A percentile compares a stretch with the other conserved stretches of the same genome.
These are phyloP conservation scores for Rubia balearica DNA, from an alignment of 305 asterid species.

Conservation along the genomic window DNA sequence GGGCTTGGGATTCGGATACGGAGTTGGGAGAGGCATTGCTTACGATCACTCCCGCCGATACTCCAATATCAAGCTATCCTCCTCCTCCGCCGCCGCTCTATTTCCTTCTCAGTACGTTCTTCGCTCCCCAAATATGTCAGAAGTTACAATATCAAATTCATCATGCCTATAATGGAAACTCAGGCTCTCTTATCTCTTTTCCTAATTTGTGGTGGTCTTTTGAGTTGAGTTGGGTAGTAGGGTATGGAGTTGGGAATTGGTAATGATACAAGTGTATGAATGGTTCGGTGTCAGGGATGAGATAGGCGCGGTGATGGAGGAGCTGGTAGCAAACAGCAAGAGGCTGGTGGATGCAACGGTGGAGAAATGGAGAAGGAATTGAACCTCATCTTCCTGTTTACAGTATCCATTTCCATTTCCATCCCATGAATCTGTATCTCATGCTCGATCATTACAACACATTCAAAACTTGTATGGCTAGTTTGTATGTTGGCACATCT, in stretches of 20 bases:
- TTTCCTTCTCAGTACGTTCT: constrained; percentile 45
- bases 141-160: background rate
- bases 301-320: constrained; percentile 27
- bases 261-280: background rate
- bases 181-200: too few species aligned
- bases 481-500: too few species aligned
- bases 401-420: background rate
- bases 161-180: too few species aligned
- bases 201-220: fast-evolving
- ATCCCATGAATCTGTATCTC: background rate
- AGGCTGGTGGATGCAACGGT: constrained; percentile 33
- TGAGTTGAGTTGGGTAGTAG: too few species aligned
- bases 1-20: constrained; percentile 93
- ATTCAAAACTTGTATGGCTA: too few species aligned
- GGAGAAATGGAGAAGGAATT: constrained; percentile 14
- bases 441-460: background rate
- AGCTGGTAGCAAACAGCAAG: constrained; percentile 27
- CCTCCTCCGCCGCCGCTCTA: constrained; percentile 23
- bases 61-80: constrained; percentile 38
- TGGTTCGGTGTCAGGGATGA: constrained; percentile 30
- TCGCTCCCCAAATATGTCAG: background rate
- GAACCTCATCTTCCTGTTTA: background rate
- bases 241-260: background rate
- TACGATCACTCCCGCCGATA: constrained; percentile 50
- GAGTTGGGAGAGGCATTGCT: constrained; percentile 69